Evolutionary conservation across 768 basidiomycete genomes (phyloP), one percentile per base, ranked within the genome.

Genomic region (Auriscalpium microsporum): DNA sequence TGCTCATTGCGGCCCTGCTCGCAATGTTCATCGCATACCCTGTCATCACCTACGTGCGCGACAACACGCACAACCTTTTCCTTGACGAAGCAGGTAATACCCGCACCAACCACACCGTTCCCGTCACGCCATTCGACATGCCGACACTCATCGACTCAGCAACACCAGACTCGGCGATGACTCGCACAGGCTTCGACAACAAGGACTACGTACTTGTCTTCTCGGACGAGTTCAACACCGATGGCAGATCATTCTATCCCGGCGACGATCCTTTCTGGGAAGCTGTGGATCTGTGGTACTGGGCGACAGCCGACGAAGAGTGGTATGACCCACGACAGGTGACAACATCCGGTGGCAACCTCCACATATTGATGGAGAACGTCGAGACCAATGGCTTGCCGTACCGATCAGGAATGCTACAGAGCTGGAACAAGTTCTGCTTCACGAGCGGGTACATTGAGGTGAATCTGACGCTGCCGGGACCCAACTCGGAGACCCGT

Each of bases 371-470:
- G 6, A 78, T 90, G 76, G 85, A 87, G 28, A 63, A 74, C 21
- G 58, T 64, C 10, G 50, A 55, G 10, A 77, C 83, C 61, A 83
- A 92, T 65, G 72, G 72, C 7, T 74, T 87, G 56, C 72, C 72
- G 40, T 93, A 84, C 64, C 73, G 80, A 61, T 82, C 74, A 65
- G 90, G 84, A 5, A 90, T 92, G 88, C 72, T 94, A 4, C 89
- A 92, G 71, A 81, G 80, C 42, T 94, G 91, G 90, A 93, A 93
- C 70, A 90, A 93, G 74, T 84, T 93, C 64, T 93, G 87, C 68
- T 91, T 90, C 64, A 82, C 86, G 33, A 79, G 78, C 28, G 90
- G 90, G 5, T 78, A 78, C 69, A 79, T 93, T 57, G 91, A 92
- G 72, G 81, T 86, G 16, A 65, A 73, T 3, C 72, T 83, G 9